Percentiles rank a stretch among this genome's conserved stretches.
phyloP scores from a whole-genome alignment of 2,329 filamentous ascomycete genomes.

The Fusarium sambucinum region DNA sequence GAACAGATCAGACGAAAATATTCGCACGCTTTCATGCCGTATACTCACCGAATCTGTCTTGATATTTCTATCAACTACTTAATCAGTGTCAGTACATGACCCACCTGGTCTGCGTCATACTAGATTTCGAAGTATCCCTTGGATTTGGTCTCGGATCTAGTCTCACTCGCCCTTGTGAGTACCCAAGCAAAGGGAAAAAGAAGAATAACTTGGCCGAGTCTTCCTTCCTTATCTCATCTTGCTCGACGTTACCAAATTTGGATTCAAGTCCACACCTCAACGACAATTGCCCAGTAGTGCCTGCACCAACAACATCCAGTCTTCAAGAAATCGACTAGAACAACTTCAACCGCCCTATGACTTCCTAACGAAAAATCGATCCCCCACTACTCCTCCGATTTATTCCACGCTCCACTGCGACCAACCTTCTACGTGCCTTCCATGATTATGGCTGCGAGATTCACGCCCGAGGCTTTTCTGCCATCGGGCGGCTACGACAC shows the following conservation, averaged over 20 bases:
- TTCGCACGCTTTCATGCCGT: neutral
- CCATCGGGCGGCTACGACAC: constrained; percentile 47
- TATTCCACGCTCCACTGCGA: constrained; percentile 31
- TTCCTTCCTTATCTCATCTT: constrained; percentile 4
- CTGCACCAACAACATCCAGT: constrained; percentile 5
- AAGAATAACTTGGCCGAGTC: constrained; percentile 11
- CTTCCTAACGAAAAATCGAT: constrained; percentile 39
- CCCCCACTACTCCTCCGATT: constrained; percentile 29
- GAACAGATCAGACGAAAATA: neutral
- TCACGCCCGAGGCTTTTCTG: constrained; percentile 47
- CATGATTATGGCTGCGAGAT: constrained; percentile 44
- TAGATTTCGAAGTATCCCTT: constrained; percentile 35
- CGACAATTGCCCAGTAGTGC: constrained; percentile 15
- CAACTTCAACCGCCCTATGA: constrained; percentile 32
- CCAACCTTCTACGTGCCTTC: constrained; percentile 26
- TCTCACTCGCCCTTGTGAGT: constrained; percentile 23
- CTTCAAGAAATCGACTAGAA: constrained; percentile 26
- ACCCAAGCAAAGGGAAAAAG: constrained; percentile 3
- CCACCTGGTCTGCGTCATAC: constrained; percentile 43
- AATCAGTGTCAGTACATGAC: neutral
- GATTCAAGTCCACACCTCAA: neutral
- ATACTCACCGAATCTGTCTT: neutral
- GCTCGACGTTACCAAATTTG: neutral
- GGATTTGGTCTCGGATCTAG: constrained; percentile 24
- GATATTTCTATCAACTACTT: neutral